These are phyloP conservation scores for Acanthamoeba healyi DNA, from an alignment of 208 protist genomes.

Conservation along the genomic window DNA sequence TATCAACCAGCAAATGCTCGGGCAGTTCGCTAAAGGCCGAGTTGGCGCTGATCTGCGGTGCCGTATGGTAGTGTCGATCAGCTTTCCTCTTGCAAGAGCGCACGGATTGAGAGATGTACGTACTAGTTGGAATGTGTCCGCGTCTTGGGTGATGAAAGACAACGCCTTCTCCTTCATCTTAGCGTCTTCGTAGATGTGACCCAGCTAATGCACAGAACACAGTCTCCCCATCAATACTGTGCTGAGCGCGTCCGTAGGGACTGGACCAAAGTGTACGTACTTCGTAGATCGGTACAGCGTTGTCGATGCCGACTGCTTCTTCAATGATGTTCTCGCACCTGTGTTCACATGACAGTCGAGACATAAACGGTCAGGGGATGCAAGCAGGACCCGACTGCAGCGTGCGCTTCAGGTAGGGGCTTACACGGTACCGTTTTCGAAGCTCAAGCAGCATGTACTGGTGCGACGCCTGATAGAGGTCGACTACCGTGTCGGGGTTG, in stretches of 20 bases:
- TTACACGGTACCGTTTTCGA: background rate
- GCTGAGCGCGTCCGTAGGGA: background rate
- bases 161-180: conserved; percentile 13
- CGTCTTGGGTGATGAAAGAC: conserved; percentile 4
- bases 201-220: background rate
- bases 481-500: conserved; percentile 46
- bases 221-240: background rate
- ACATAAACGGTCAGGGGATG: no score
- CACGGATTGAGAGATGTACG: background rate
- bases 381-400: background rate
- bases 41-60: conserved; percentile 28
- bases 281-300: conserved; percentile 14
- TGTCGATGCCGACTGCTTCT: background rate
- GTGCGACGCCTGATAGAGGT: conserved; percentile 43
- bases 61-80: no score
- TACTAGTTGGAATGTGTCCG: conserved; percentile 22
- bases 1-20: background rate
- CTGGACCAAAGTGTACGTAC: background rate
- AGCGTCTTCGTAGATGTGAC: conserved; percentile 35
- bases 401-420: background rate
- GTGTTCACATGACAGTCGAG: background rate
- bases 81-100: background rate
- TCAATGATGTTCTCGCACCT: conserved; percentile 31
- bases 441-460: conserved; percentile 47
- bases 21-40: background rate